Evolutionary conservation across 257 asterid genomes (phyloP).

Genomic region (Penstemon davidsonii): DNA sequence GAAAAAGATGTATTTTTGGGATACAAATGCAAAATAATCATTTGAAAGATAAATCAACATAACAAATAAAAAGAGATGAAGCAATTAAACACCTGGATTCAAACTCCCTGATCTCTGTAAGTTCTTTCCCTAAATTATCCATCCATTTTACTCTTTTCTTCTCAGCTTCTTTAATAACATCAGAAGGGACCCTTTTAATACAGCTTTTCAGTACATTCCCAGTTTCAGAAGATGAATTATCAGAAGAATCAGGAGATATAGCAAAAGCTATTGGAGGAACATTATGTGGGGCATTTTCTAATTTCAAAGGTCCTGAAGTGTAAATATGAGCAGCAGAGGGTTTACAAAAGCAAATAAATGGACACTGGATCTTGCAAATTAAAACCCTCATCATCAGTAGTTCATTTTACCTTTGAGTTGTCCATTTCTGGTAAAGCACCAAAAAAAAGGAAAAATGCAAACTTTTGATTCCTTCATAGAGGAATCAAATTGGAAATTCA

Average conservation of each 20-base stretch:
- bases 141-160: slow-evolving; percentile 74
- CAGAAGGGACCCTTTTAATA: slow-evolving; percentile 37
- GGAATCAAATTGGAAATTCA: slow-evolving; percentile 15
- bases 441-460: too few species aligned
- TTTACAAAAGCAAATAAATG: slow-evolving; percentile 72
- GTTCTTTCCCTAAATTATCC: slow-evolving; percentile 68
- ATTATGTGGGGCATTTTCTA: slow-evolving; percentile 28
- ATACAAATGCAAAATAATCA: too few species aligned
- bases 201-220: slow-evolving; percentile 53
- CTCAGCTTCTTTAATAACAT: slow-evolving; percentile 25
- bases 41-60: too few species aligned
- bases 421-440: too few species aligned
- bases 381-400: slow-evolving; percentile 65
- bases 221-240: slow-evolving; percentile 27
- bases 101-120: slow-evolving; percentile 73
- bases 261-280: slow-evolving; percentile 29
- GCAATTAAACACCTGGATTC: slow-evolving; percentile 58
- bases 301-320: slow-evolving; percentile 49
- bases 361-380: slow-evolving; percentile 74
- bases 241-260: slow-evolving; percentile 35
- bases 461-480: not conserved
- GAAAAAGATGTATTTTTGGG: too few species aligned
- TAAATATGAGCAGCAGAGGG: slow-evolving; percentile 68
- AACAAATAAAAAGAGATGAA: not conserved
- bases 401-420: too few species aligned